A percentile compares a stretch with the other conserved stretches of the same genome.
phyloP scores from a whole-genome alignment of 1,284 basidiomycete species.

The Marasmius tenuissimus region DNA sequence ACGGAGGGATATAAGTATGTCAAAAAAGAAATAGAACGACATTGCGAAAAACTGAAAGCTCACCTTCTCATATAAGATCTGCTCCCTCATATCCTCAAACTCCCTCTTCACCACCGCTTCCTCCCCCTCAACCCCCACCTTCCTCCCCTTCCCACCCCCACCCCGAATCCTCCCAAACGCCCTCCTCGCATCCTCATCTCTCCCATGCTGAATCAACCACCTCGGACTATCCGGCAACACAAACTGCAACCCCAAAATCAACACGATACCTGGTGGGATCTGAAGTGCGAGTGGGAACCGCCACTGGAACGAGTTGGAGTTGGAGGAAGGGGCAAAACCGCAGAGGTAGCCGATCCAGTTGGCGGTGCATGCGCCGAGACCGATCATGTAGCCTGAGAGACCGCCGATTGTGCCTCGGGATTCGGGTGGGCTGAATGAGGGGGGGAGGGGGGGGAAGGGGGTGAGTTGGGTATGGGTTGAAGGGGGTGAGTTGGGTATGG shows the following conservation, averaged over 20 bases:
- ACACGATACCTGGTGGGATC: conserved; percentile 17
- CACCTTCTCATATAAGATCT: conserved; percentile 16
- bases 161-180: conserved; percentile 13
- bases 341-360: conserved; percentile 20
- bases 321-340: conserved; percentile 7
- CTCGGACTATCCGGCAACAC: conserved; percentile 15
- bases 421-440: conserved; percentile 12
- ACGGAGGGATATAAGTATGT: too few species aligned
- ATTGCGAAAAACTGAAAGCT: neutral
- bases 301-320: conserved; percentile 13
- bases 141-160: neutral
- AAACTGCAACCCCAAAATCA: conserved; percentile 14
- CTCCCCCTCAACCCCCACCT: neutral
- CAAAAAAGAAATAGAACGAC: too few species aligned
- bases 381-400: conserved; percentile 18
- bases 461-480: too few species aligned
- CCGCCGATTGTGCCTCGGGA: conserved; percentile 19
- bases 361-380: conserved; percentile 13
- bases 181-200: conserved; percentile 11
- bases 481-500: too few species aligned
- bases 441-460: neutral
- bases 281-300: conserved; percentile 17
- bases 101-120: conserved; percentile 9
- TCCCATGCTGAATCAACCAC: conserved; percentile 13
- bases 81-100: conserved; percentile 18